Evolutionary conservation across 257 asterid genomes (phyloP).

Genomic region (Asclepias syriaca): DNA sequence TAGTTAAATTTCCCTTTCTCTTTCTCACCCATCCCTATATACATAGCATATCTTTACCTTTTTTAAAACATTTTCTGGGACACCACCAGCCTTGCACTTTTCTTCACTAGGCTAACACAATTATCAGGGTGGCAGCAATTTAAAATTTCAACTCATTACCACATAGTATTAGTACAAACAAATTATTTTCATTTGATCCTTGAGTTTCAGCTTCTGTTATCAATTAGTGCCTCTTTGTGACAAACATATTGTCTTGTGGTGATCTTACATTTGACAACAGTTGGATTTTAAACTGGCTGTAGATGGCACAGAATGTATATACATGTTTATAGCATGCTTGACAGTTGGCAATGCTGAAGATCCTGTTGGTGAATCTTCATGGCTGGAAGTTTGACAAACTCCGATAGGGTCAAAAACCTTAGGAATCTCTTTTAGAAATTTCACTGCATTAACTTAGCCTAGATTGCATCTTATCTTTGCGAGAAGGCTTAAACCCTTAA

Average conservation of each 20-base stretch:
- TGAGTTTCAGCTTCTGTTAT: not conserved
- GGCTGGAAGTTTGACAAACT: not conserved
- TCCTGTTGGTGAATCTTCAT: not conserved
- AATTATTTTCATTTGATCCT: not conserved
- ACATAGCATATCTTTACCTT: not conserved
- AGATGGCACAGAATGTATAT: not conserved
- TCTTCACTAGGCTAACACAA: not conserved
- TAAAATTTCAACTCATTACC: not conserved
- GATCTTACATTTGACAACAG: not conserved
- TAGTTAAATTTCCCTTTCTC: not conserved
- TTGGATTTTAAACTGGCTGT: not conserved
- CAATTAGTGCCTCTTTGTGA: not conserved
- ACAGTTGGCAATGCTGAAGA: not conserved
- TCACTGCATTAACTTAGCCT: not conserved
- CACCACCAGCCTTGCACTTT: not conserved
- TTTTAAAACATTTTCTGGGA: not conserved
- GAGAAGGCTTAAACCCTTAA: not conserved
- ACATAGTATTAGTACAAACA: not conserved
- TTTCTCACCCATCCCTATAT: not conserved
- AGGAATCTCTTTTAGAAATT: conserved; percentile 5
- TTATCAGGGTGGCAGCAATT: not conserved
- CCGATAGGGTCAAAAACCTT: not conserved
- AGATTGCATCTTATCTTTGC: no score
- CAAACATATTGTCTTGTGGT: not conserved
- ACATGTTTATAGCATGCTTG: not conserved